phyloP scores from a whole-genome alignment of 805 yeast genomes.

The Wickerhamiella vanderwaltii region DNA sequence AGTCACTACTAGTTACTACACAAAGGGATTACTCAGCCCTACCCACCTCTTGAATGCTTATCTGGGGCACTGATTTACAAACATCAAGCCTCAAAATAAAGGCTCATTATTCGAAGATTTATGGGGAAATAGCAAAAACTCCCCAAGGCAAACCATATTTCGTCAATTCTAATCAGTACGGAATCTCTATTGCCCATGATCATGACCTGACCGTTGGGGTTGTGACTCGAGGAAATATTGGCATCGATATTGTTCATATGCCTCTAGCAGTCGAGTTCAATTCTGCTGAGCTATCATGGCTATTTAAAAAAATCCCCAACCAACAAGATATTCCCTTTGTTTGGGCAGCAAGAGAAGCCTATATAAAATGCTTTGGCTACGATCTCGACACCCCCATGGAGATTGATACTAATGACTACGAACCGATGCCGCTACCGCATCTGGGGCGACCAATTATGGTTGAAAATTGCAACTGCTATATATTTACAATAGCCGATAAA shows the following conservation, averaged over 20 bases:
- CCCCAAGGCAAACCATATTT: slow-evolving; percentile 17
- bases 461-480: neutral
- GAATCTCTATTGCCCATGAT: slow-evolving; percentile 17
- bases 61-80: neutral
- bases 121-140: slow-evolving; percentile 8
- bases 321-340: slow-evolving; percentile 10
- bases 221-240: slow-evolving; percentile 17
- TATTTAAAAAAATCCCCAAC: slow-evolving; percentile 13
- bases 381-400: neutral
- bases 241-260: slow-evolving; percentile 18
- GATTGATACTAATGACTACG: neutral
- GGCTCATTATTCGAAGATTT: slow-evolving; percentile 10
- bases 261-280: slow-evolving; percentile 14
- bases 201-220: slow-evolving; percentile 15
- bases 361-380: slow-evolving; percentile 14
- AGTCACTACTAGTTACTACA: too few species aligned
- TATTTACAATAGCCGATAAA: neutral
- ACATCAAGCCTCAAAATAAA: slow-evolving; percentile 16
- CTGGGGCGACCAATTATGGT: neutral
- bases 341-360: slow-evolving; percentile 24
- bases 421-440: neutral
- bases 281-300: slow-evolving; percentile 8
- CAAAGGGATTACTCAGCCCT: too few species aligned
- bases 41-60: neutral
- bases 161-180: slow-evolving; percentile 1